Percentiles rank a stretch among this genome's conserved stretches.
Conservation (phyloP, 2,329 filamentous ascomycete species). For the Truncatella angustata region DNA sequence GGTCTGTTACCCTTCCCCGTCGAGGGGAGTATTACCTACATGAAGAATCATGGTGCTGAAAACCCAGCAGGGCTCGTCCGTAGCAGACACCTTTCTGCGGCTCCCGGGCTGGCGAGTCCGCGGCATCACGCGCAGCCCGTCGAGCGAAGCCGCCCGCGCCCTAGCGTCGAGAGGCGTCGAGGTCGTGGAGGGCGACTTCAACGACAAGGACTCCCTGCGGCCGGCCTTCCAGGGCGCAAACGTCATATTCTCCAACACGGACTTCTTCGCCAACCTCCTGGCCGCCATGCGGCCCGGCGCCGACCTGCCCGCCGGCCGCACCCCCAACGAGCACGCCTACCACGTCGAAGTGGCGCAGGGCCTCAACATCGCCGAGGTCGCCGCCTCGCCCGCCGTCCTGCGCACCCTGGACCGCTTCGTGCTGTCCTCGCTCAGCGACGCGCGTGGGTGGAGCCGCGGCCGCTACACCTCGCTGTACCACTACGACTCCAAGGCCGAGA, state of each 20-base stretch:
- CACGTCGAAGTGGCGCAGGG: slow-evolving; percentile 12
- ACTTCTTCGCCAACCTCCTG: slow-evolving; percentile 14
- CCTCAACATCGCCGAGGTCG: slow-evolving; percentile 26
- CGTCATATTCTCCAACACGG: slow-evolving; percentile 16
- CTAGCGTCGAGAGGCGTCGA: slow-evolving; percentile 11
- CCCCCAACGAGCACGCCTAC: slow-evolving; percentile 9
- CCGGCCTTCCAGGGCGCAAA: slow-evolving; percentile 12
- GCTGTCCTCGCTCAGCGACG: slow-evolving; percentile 13
- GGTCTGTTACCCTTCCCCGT: not conserved
- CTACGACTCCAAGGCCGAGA: slow-evolving; percentile 16
- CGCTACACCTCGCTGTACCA: slow-evolving; percentile 14
- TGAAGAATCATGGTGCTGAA: not conserved
- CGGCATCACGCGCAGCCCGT: slow-evolving; percentile 1
- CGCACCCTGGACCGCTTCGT: slow-evolving; percentile 14
- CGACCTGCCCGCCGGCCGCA: not conserved
- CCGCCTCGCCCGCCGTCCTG: slow-evolving; percentile 8
- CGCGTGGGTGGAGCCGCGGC: slow-evolving; percentile 11
- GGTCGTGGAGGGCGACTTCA: slow-evolving; percentile 11
- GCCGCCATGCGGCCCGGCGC: not conserved
- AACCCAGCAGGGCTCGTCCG: slow-evolving; percentile 1
- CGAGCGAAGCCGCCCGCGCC: not conserved
- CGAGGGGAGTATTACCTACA: not conserved
- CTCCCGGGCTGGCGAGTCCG: slow-evolving; percentile 6
- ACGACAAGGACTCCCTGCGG: slow-evolving; percentile 10
- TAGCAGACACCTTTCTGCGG: slow-evolving; percentile 1